Evolutionary conservation across 2,329 filamentous ascomycete species (phyloP).

Genomic region (Penicillium expansum): DNA sequence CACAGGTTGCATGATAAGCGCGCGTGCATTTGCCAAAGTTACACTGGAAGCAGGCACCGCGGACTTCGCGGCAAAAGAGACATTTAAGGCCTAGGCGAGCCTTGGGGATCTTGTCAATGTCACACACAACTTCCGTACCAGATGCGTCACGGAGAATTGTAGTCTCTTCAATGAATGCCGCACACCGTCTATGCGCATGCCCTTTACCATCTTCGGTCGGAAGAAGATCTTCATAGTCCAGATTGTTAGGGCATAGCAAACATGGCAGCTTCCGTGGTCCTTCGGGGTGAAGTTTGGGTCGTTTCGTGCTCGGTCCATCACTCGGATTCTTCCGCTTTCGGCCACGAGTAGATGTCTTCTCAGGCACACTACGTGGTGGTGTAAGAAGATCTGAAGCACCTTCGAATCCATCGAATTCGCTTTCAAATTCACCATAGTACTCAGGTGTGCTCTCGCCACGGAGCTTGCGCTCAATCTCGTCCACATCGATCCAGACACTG

Average conservation of each 20-base stretch:
- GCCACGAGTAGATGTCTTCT: constrained; percentile 60
- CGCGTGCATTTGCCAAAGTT: constrained; percentile 90
- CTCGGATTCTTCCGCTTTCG: constrained; percentile 67
- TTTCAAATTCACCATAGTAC: constrained; percentile 53
- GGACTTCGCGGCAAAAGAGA: constrained; percentile 88
- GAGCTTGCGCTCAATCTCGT: constrained; percentile 91
- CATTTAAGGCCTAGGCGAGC: constrained; percentile 89
- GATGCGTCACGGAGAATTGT: constrained; percentile 70
- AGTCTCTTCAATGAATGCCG: constrained; percentile 87
- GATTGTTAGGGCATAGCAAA: constrained; percentile 87
- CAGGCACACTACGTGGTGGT: constrained; percentile 70
- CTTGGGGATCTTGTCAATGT: constrained; percentile 78
- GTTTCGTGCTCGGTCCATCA: constrained; percentile 66
- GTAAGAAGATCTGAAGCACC: constrained; percentile 70
- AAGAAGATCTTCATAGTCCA: constrained; percentile 76
- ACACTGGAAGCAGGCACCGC: constrained; percentile 96
- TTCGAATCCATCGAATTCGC: constrained; percentile 63
- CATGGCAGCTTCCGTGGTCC: constrained; percentile 74
- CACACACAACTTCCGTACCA: constrained; percentile 70
- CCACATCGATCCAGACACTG: constrained; percentile 97
- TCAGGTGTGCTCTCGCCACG: constrained; percentile 70
- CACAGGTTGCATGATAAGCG: constrained; percentile 93
- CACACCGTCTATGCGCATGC: constrained; percentile 79
- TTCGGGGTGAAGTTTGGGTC: constrained; percentile 72
- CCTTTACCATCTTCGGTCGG: constrained; percentile 83